These are phyloP conservation scores for Fusarium compactum DNA, from an alignment of 2,329 filamentous ascomycete species.

Conservation along the genomic window DNA sequence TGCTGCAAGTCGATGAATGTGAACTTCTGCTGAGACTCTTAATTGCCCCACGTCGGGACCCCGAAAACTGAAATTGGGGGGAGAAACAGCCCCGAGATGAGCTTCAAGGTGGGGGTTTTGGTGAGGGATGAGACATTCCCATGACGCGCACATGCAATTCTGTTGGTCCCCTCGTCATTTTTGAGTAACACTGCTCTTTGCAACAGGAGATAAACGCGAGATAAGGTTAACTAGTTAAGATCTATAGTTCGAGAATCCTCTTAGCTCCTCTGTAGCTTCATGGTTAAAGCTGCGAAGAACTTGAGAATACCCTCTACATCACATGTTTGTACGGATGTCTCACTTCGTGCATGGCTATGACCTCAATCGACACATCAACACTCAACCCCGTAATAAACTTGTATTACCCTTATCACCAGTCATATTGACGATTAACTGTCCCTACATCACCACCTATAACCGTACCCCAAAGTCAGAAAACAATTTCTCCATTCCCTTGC, in stretches of 20 bases:
- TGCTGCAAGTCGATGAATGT: constrained; percentile 18
- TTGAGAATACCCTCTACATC: neutral
- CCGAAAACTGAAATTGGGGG: constrained; percentile 11
- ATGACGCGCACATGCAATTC: constrained; percentile 41
- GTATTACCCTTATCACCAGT: constrained; percentile 25
- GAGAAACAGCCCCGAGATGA: constrained; percentile 23
- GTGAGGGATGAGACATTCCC: constrained; percentile 21
- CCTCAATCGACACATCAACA: neutral
- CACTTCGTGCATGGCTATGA: neutral
- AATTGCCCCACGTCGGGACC: constrained; percentile 19
- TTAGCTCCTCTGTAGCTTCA: neutral
- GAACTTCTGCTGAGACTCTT: constrained; percentile 7
- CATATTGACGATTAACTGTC: constrained; percentile 26
- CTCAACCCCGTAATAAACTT: constrained; percentile 28
- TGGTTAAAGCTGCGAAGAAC: neutral
- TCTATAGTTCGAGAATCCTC: neutral
- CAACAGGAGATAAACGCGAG: neutral
- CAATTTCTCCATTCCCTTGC: constrained; percentile 42
- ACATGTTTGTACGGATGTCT: neutral
- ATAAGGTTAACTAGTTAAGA: constrained; percentile 12
- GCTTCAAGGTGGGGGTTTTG: constrained; percentile 30
- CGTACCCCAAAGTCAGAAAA: constrained; percentile 31
- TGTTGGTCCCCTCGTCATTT: neutral
- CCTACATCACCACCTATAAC: neutral
- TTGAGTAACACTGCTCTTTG: neutral